Evolutionary conservation across 2,329 filamentous ascomycete genomes (phyloP), one percentile per base, ranked within the genome.

Genomic region (Esteya vermicola): DNA sequence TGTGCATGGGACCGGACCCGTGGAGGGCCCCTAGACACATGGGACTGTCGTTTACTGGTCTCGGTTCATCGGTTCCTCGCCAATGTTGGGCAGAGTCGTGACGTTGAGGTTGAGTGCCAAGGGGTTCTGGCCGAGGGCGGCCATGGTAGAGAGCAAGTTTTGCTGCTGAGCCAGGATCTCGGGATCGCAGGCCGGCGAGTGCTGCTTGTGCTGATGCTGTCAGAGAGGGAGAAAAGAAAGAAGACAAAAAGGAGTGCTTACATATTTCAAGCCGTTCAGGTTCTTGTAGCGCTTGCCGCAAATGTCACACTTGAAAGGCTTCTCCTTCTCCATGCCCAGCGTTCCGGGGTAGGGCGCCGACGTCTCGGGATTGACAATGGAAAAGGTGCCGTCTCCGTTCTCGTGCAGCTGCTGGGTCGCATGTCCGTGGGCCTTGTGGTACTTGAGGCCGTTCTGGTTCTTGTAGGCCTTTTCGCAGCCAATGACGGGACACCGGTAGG

Each of bases 251-350:
- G 14, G 14, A 13, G 12, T n/a, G 63, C 75, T 61, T 62, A 80
- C 75, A 56, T 98, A 98, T 76, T 98, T 98, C 46, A 98, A 73
- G 7, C 91, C 91, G 60, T 98, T 98, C 45, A 98, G 62, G 56
- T 98, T 98, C 77, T 98, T 98, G 65, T 98, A 98, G 39, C 91
- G 82, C 67, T 98, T 98, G 52, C 89, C 88, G 56, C 91, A 98
- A 10, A 86, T 81, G 48, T 96, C 88, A 59, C 91, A 98, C 55
- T 88, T 88, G 58, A 96, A 96, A 3, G 91, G 91, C 66, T 98
- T 98, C 65, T 96, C 89, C 59, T 96, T 98, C 63, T 98, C 91
- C 91, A 98, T 98, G n/a, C 91, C 91, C 27, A 94, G 68, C 1
- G 91, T 96, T 25, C 91, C 91, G 0, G 91, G 91, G 49, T 96